phyloP scores from a whole-genome alignment of 1,139 yeast species.

The Nadsonia commutata region DNA sequence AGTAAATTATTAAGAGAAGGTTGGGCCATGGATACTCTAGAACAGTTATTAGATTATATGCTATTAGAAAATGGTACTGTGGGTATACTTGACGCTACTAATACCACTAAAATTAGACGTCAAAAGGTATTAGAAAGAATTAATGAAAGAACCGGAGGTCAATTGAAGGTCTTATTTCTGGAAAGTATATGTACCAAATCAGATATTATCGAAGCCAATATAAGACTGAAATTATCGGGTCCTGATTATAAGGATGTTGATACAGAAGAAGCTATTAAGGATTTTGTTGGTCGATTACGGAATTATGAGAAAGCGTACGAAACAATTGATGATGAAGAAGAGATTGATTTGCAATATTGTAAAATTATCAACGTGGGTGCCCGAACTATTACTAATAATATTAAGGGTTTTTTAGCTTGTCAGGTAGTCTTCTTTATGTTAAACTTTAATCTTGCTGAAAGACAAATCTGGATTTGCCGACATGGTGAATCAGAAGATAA shows the following conservation, averaged over 20 bases:
- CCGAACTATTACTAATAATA: constrained; percentile 81
- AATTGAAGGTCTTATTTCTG: constrained; percentile 65
- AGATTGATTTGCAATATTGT: constrained; percentile 47
- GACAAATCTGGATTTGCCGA: constrained; percentile 91
- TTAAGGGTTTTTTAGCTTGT: constrained; percentile 84
- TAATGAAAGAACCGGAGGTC: constrained; percentile 54
- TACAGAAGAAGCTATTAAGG: constrained; percentile 61
- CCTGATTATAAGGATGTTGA: constrained; percentile 89
- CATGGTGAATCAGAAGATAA: constrained; percentile 90
- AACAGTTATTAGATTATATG: constrained; percentile 67
- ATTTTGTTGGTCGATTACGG: constrained; percentile 65
- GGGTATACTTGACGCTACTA: constrained; percentile 87
- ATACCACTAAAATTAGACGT: constrained; percentile 68
- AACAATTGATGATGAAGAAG: constrained; percentile 69
- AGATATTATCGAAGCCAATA: constrained; percentile 63
- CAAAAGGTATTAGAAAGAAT: constrained; percentile 54
- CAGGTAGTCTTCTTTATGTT: constrained; percentile 83
- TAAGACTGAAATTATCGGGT: constrained; percentile 72
- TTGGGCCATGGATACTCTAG: constrained; percentile 94
- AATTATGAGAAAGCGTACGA: constrained; percentile 87
- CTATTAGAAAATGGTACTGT: constrained; percentile 75
- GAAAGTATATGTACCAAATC: constrained; percentile 83
- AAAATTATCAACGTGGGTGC: constrained; percentile 95
- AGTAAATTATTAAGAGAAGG: constrained; percentile 62
- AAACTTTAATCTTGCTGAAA: constrained; percentile 77